phyloP scores from a whole-genome alignment of 108 stramenopile species.

The Nannochloropsis oceanica region DNA sequence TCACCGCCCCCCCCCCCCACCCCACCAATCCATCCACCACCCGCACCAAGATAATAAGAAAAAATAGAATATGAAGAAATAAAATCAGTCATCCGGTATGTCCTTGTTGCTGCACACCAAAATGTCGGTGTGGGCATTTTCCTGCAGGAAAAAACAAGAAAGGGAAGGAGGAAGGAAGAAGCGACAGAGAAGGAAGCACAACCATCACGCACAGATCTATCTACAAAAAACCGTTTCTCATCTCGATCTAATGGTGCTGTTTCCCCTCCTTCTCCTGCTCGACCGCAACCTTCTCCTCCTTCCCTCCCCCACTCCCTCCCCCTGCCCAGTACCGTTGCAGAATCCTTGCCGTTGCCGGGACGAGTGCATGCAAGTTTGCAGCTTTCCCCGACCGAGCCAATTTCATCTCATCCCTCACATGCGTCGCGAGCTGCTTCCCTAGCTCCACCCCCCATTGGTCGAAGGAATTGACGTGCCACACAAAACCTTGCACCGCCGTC shows the following conservation, averaged over 20 bases:
- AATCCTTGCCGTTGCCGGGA: not conserved
- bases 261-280: not conserved
- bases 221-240: too few relatives aligned
- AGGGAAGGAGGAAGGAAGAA: too few relatives aligned
- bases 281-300: not conserved
- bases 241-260: too few relatives aligned
- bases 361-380: not conserved
- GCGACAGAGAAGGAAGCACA: too few relatives aligned
- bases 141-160: too few relatives aligned
- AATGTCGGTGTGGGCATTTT: not conserved
- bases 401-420: slow-evolving; percentile 26
- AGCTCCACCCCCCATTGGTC: slow-evolving; percentile 99
- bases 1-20: too few relatives aligned
- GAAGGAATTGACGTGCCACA: slow-evolving; percentile 97
- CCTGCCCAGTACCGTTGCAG: not conserved
- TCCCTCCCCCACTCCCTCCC: not conserved
- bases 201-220: too few relatives aligned
- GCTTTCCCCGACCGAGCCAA: not conserved
- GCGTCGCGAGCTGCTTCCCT: slow-evolving; percentile 82
- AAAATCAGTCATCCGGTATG: too few relatives aligned
- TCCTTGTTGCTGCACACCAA: not conserved
- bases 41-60: too few relatives aligned
- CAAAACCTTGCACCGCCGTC: slow-evolving; percentile 95
- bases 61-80: too few relatives aligned
- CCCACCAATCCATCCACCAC: too few relatives aligned